These are phyloP conservation scores for Candida verbasci DNA, from an alignment of 805 yeast species.

Conservation along the genomic window DNA sequence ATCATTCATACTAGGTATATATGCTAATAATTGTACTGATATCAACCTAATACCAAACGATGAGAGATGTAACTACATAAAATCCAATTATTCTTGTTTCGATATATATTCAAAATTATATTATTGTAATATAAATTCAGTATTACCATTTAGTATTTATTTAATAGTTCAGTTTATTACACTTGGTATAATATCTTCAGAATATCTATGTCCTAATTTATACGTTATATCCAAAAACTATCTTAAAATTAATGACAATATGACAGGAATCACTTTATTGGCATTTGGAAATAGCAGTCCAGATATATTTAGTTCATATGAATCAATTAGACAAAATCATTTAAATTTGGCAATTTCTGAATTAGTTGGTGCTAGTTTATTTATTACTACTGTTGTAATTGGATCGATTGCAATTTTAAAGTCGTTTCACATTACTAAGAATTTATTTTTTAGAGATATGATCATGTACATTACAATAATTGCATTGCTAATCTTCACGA, in stretches of 20 bases:
- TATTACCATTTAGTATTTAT: constrained; percentile 15
- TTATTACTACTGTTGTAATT: constrained; percentile 72
- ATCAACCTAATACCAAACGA: constrained; percentile 4
- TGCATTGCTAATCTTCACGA: constrained; percentile 44
- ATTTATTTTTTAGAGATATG: constrained; percentile 57
- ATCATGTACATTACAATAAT: constrained; percentile 51
- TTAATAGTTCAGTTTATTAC: constrained; percentile 49
- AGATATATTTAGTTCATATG: constrained; percentile 79
- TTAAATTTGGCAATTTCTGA: constrained; percentile 84
- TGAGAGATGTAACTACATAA: constrained; percentile 37
- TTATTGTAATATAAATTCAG: constrained; percentile 22
- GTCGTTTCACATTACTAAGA: constrained; percentile 55
- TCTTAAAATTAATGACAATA: constrained; percentile 63
- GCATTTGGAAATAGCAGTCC: constrained; percentile 94
- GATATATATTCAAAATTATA: constrained; percentile 35
- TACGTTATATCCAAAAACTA: constrained; percentile 53
- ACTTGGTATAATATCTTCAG: constrained; percentile 78
- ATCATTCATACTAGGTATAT: too few relatives aligned
- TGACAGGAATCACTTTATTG: constrained; percentile 81
- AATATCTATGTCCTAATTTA: constrained; percentile 75
- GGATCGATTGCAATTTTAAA: constrained; percentile 71
- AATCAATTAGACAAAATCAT: constrained; percentile 71
- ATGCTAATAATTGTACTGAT: neutral
- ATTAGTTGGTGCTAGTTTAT: constrained; percentile 84
- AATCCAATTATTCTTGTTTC: constrained; percentile 26